A percentile compares a stretch with the other conserved stretches of the same genome.
Evolutionary conservation across 2,329 filamentous ascomycete genomes (phyloP).

Genomic region (Verticillium albo-atrum): DNA sequence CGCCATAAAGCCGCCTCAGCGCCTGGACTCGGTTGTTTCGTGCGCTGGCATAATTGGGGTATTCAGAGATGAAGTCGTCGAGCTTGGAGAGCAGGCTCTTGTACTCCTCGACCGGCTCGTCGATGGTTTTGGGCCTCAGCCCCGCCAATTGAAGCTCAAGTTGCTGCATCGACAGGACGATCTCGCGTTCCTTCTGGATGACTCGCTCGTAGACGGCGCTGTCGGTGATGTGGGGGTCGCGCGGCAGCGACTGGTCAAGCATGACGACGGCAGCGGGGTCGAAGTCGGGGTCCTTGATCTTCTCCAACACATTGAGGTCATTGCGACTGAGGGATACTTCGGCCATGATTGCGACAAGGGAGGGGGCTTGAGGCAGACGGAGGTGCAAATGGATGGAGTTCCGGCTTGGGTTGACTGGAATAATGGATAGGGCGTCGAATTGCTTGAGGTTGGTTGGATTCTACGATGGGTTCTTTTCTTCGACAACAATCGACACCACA

Average conservation of each 20-base stretch:
- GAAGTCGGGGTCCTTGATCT: constrained; percentile 63
- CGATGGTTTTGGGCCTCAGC: constrained; percentile 27
- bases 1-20: constrained; percentile 56
- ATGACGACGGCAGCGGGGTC: constrained; percentile 50
- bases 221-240: constrained; percentile 54
- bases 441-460: neutral
- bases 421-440: neutral
- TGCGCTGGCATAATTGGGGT: constrained; percentile 66
- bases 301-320: constrained; percentile 59
- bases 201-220: constrained; percentile 43
- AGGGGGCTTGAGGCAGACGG: neutral
- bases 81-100: constrained; percentile 43
- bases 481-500: neutral
- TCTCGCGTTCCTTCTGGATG: constrained; percentile 45
- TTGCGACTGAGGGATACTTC: constrained; percentile 46
- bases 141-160: constrained; percentile 49
- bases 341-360: constrained; percentile 35
- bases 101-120: constrained; percentile 41
- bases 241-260: constrained; percentile 49
- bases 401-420: neutral
- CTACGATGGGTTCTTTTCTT: neutral
- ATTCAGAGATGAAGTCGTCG: constrained; percentile 47
- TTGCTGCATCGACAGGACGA: constrained; percentile 50
- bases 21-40: constrained; percentile 73
- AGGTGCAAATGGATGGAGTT: neutral